Conservation (phyloP, 2,329 filamentous ascomycete species). For the Cladosporium sp. region DNA sequence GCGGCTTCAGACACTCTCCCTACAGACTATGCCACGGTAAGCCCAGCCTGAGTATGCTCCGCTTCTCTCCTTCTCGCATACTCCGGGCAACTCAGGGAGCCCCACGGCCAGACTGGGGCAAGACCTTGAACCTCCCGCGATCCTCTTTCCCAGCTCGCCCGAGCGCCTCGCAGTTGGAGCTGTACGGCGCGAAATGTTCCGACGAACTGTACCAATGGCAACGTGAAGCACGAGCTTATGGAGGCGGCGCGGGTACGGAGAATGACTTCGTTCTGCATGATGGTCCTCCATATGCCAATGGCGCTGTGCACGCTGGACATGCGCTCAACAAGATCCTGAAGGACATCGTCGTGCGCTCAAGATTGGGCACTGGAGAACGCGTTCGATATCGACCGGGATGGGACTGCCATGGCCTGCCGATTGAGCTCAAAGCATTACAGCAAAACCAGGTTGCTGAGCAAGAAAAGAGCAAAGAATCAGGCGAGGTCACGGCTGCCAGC, state of each 20-base stretch:
- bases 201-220: constrained; percentile 93
- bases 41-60: constrained; percentile 16
- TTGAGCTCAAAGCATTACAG: constrained; percentile 90
- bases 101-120: constrained; percentile 21
- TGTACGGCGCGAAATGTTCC: constrained; percentile 71
- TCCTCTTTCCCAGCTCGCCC: constrained; percentile 48
- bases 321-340: constrained; percentile 96
- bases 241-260: constrained; percentile 35
- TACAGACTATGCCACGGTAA: not conserved
- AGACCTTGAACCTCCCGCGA: constrained; percentile 45
- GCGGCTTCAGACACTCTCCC: not conserved
- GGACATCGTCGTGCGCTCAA: constrained; percentile 80
- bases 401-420: constrained; percentile 97
- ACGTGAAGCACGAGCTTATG: constrained; percentile 32
- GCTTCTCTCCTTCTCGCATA: constrained; percentile 18
- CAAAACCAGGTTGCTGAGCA: constrained; percentile 38
- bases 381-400: constrained; percentile 87
- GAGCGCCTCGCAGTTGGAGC: constrained; percentile 38
- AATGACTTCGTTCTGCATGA: constrained; percentile 80
- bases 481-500: constrained; percentile 25
- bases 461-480: constrained; percentile 34
- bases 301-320: constrained; percentile 84
- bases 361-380: constrained; percentile 71
- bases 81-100: constrained; percentile 17
- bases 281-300: constrained; percentile 96